Evolutionary conservation across 768 basidiomycete species (phyloP), one percentile per base, ranked within the genome.

Genomic region (Naematelia encephala): DNA sequence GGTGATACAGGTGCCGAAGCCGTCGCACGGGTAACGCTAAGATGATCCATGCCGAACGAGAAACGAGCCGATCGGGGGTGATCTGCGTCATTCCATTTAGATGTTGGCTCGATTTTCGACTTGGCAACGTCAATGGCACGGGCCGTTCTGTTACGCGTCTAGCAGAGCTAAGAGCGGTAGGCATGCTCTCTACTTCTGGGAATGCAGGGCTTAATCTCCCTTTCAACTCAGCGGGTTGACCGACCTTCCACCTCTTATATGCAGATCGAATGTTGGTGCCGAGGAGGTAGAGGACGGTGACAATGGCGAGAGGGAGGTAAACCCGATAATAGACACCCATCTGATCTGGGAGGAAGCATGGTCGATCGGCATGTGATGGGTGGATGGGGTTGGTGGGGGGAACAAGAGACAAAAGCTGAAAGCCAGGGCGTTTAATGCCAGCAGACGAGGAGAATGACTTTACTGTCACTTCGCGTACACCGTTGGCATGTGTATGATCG

Each of bases 371-470:
- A 80, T 81, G 69, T 0, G 86, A 84, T 5, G 23, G 76, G 60
- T 54, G 69, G 57, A 39, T 52, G 56, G 66, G 51, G 25, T 51
- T 19, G 14, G 66, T 19, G 5, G 71, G 66, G 22, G 81, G 81
- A 47, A 79, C 80, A 22, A 98, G 82, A 1, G 91, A 89, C 45
- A 98, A 82, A 19, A 98, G 82, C 66, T 94, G 90, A 78, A 92
- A 91, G 43, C 91, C 94, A 4, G 94, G 92, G 26, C 81, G 81
- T 45, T 82, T 82, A 53, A 98, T 83, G 28, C 89, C 90, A 85
- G 91, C 89, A 2, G 87, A 88, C 82, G 92, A 90, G 12, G 90
- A 91, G 68, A 96, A 81, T 1, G 90, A 87, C 75, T 91, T 96
- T 69, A 97, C 84, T 0, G 90, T 89, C 19, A 93, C 82, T 78